phyloP scores from a whole-genome alignment of 2,329 filamentous ascomycete species.

The Rutstroemia sp. region DNA sequence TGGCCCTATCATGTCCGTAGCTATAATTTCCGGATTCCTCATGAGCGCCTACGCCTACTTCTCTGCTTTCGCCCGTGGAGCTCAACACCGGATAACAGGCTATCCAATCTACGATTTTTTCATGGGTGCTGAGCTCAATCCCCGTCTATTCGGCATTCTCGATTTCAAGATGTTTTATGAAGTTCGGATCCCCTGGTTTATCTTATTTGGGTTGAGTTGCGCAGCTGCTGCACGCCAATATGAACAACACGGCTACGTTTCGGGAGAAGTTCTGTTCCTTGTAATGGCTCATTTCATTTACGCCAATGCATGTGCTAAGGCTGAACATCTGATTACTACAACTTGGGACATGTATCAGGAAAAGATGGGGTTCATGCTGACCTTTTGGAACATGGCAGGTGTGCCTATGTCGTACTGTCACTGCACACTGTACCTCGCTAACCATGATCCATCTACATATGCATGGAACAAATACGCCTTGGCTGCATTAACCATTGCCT shows the following conservation, averaged over 20 bases:
- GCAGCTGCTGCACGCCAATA: constrained; percentile 76
- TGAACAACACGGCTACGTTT: constrained; percentile 77
- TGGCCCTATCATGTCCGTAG: constrained; percentile 84
- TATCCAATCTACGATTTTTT: constrained; percentile 80
- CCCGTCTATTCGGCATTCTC: constrained; percentile 72
- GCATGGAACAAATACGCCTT: constrained; percentile 66
- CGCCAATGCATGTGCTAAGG: constrained; percentile 86
- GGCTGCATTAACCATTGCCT: constrained; percentile 56
- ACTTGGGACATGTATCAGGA: constrained; percentile 97
- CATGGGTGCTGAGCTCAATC: constrained; percentile 84
- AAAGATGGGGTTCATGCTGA: constrained; percentile 94
- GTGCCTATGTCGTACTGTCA: constrained; percentile 88
- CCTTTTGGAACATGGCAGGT: constrained; percentile 91
- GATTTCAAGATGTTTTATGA: constrained; percentile 97
- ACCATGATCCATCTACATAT: constrained; percentile 68
- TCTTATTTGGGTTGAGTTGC: constrained; percentile 70
- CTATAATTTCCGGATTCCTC: constrained; percentile 82
- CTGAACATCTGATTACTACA: constrained; percentile 81
- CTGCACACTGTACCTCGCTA: constrained; percentile 83
- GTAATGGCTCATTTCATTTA: constrained; percentile 89
- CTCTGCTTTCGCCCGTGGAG: constrained; percentile 72
- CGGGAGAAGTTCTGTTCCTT: constrained; percentile 75
- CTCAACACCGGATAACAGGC: constrained; percentile 87
- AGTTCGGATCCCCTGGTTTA: constrained; percentile 87
- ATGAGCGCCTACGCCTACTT: constrained; percentile 80